phyloP scores from a whole-genome alignment of 2,329 filamentous ascomycete species.

The Xylaria sp. region DNA sequence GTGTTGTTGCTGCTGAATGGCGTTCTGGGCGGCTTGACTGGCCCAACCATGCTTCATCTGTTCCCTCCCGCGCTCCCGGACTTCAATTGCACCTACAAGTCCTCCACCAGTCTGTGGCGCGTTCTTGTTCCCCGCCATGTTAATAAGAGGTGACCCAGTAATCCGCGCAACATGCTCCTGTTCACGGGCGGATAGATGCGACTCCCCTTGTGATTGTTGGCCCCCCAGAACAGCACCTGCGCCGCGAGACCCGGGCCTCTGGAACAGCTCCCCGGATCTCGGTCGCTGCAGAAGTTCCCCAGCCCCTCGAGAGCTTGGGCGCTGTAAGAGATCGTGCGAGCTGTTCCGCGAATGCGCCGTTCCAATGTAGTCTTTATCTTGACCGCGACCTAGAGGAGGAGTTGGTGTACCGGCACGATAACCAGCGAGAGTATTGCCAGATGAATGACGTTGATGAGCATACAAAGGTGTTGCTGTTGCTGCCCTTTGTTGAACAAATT shows the following conservation, averaged over 20 bases:
- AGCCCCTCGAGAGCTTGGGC: conserved; percentile 49
- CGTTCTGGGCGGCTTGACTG: conserved; percentile 77
- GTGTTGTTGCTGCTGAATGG: conserved; percentile 75
- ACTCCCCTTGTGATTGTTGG: conserved; percentile 58
- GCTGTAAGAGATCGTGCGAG: conserved; percentile 55
- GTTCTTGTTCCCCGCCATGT: conserved; percentile 68
- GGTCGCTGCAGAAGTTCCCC: conserved; percentile 58
- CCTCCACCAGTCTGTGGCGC: conserved; percentile 65
- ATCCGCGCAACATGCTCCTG: conserved; percentile 88
- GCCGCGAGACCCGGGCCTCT: conserved; percentile 65
- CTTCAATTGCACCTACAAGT: conserved; percentile 82
- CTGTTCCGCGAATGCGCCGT: conserved; percentile 58
- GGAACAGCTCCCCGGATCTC: conserved; percentile 59
- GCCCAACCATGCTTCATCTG: conserved; percentile 76
- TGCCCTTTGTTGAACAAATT: conserved; percentile 83
- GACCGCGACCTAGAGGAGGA: conserved; percentile 56
- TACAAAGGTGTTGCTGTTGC: conserved; percentile 66
- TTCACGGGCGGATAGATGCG: conserved; percentile 83
- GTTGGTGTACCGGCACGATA: conserved; percentile 56
- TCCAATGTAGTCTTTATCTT: conserved; percentile 55
- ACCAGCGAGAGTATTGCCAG: conserved; percentile 60
- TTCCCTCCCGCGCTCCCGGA: conserved; percentile 80
- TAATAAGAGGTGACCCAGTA: conserved; percentile 81
- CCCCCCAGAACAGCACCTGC: conserved; percentile 61
- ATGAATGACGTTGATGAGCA: conserved; percentile 69